Conservation (phyloP, 208 protist species). For the Wallacemonas sp. region DNA sequence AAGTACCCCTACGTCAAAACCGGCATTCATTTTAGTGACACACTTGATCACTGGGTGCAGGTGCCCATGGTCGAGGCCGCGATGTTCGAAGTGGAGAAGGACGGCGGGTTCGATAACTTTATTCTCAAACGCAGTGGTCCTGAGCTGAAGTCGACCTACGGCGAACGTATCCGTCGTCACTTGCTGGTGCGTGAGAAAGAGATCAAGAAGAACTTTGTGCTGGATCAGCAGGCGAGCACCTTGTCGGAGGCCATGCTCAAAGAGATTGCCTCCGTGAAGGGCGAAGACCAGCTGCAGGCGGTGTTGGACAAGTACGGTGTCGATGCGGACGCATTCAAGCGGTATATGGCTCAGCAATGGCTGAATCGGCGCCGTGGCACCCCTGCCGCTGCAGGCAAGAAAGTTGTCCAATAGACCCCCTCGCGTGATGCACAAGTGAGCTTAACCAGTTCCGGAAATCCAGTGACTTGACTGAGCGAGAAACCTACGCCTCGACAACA, state of each 20-base stretch:
- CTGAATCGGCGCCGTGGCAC: slow-evolving; percentile 20
- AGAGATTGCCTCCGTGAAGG: slow-evolving; percentile 44
- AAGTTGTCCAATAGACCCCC: not conserved
- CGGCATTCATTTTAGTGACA: slow-evolving; percentile 86
- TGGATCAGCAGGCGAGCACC: slow-evolving; percentile 73
- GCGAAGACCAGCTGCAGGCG: slow-evolving; percentile 48
- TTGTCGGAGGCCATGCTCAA: slow-evolving; percentile 51
- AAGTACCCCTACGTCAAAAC: slow-evolving; percentile 91
- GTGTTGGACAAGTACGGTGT: slow-evolving; percentile 86
- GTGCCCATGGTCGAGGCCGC: slow-evolving; percentile 90
- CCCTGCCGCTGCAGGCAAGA: not conserved
- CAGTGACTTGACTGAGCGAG: too few species aligned
- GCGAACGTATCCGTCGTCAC: slow-evolving; percentile 86
- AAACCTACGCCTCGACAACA: not conserved
- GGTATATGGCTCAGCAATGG: slow-evolving; percentile 46
- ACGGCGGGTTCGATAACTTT: slow-evolving; percentile 91
- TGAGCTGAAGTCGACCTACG: slow-evolving; percentile 88
- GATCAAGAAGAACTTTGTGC: slow-evolving; percentile 90
- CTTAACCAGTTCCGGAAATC: too few species aligned
- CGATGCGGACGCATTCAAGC: slow-evolving; percentile 59
- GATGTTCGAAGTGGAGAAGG: slow-evolving; percentile 87
- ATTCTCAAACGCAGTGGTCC: slow-evolving; percentile 78
- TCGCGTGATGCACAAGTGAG: too few species aligned
- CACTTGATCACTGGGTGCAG: slow-evolving; percentile 91
- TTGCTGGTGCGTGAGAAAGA: slow-evolving; percentile 89